phyloP scores from a whole-genome alignment of 352 stramenopile species.

The Pythium phragmitis region DNA sequence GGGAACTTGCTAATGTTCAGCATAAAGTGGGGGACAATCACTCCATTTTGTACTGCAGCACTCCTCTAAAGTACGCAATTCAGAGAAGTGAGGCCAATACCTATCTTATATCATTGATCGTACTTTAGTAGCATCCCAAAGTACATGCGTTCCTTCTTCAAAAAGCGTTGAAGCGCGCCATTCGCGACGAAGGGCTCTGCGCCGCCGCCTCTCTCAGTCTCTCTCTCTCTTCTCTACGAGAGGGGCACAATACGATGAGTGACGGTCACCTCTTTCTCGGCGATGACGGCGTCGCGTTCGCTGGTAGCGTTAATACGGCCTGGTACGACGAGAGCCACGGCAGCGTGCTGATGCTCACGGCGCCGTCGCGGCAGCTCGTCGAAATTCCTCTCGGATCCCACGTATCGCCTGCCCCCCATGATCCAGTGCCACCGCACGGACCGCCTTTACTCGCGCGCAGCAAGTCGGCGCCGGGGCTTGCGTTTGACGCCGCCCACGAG shows the following conservation, averaged over 20 bases:
- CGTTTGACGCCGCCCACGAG: constrained; percentile 1
- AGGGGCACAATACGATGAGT: constrained; percentile 27
- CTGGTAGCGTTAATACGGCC: constrained; percentile 26
- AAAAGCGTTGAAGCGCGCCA: constrained; percentile 28
- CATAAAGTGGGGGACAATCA: not conserved
- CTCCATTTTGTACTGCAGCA: not conserved
- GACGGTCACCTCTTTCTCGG: constrained; percentile 65
- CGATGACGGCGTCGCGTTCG: constrained; percentile 47
- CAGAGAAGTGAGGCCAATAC: not conserved
- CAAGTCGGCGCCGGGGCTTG: constrained; percentile 18
- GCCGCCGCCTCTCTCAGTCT: not conserved
- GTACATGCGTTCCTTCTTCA: constrained; percentile 13
- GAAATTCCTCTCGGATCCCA: constrained; percentile 36
- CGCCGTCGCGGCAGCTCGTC: constrained; percentile 30
- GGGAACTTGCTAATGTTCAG: constrained; percentile 20
- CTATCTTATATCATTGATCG: not conserved
- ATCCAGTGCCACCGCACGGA: not conserved
- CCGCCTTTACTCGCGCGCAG: constrained; percentile 1
- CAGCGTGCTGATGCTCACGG: constrained; percentile 50
- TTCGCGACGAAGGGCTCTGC: not conserved
- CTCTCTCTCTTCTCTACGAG: constrained; percentile 7
- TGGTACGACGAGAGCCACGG: constrained; percentile 65
- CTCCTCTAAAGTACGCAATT: constrained; percentile 9
- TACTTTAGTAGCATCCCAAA: constrained; percentile 1
- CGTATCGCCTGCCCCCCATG: not conserved